Base-by-base conservation (phyloP, 2,329 filamentous ascomycete species). In the Colletotrichum orchidophilum region DNA sequence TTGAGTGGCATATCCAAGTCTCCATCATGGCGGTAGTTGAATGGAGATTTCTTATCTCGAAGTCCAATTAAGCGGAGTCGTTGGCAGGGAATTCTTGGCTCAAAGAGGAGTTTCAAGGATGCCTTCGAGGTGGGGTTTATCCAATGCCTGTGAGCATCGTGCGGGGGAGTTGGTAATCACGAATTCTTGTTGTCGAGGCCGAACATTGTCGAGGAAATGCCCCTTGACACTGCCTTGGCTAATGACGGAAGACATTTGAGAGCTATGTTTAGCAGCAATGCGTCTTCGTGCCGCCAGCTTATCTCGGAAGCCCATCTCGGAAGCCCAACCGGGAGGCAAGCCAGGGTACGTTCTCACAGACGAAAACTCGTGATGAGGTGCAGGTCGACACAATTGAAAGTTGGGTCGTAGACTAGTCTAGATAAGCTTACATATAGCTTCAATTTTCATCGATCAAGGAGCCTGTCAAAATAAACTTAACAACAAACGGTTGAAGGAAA, bases 21-120 rank as follows among this genome's bases (percentile, higher is more conserved):
- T 27, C 21, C 7, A 13, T 11, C 5, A 31, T 1, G 26, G 5
- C 26, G n/a, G 15, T 9, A 1, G 8, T 24, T 31, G 8, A 33
- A 21, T 35, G 46, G 27, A 21, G 12, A 9, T 7, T 39, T 26
- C 33, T 66, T 70, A 70, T 70, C 67, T 60, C 18, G 13, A 35
- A 39, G 63, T n/a, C 27, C 35, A 46, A 18, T 39, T 12, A 35
- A 21, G 11, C 54, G 55, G 35, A 15, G 42, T 39, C 39, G 18
- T 24, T 9, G 6, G 13, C 29, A 13, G 15, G 55, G 35, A 18
- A 33, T 15, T 33, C 18, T 46, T 42, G 29, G 24, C 39, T 29
- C 26, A 18, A 3, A 6, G 26, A 35, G 50, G 27, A 29, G 50
- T 21, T 42, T 18, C 46, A 53, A 24, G 29, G 35, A 42, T 15